phyloP scores from a whole-genome alignment of 2,329 filamentous ascomycete genomes.

The Penicillium digitatum region DNA sequence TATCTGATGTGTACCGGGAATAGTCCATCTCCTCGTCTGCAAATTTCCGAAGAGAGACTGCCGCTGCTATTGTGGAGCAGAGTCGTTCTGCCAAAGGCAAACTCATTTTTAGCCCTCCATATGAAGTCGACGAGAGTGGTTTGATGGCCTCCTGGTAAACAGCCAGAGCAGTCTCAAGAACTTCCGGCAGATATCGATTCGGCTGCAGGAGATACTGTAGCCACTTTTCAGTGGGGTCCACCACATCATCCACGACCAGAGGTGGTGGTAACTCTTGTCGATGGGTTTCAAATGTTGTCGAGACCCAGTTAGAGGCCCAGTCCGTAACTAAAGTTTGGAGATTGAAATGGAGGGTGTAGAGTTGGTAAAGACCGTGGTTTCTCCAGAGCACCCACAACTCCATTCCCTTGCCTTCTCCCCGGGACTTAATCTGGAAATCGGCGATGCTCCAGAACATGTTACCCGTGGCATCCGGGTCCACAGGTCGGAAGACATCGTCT shows the following conservation, averaged over 20 bases:
- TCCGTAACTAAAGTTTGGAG: slow-evolving; percentile 59
- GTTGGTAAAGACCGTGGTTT: slow-evolving; percentile 73
- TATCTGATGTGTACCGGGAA: slow-evolving; percentile 67
- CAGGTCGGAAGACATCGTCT: slow-evolving; percentile 60
- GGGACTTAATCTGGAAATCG: slow-evolving; percentile 64
- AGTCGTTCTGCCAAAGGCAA: slow-evolving; percentile 70
- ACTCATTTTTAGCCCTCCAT: slow-evolving; percentile 45
- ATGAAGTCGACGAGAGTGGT: slow-evolving; percentile 31
- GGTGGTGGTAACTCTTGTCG: slow-evolving; percentile 52
- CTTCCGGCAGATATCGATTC: slow-evolving; percentile 72
- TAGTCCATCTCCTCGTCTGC: slow-evolving; percentile 67
- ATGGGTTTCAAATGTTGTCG: slow-evolving; percentile 59
- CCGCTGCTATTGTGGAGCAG: slow-evolving; percentile 65
- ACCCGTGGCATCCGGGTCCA: slow-evolving; percentile 57
- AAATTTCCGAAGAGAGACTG: slow-evolving; percentile 61
- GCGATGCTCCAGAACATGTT: slow-evolving; percentile 76
- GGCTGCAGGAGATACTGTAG: slow-evolving; percentile 77
- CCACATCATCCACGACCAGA: slow-evolving; percentile 60
- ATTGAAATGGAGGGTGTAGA: slow-evolving; percentile 70
- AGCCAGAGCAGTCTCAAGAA: slow-evolving; percentile 75
- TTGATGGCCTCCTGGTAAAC: slow-evolving; percentile 69
- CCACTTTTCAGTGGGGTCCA: slow-evolving; percentile 79
- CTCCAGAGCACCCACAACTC: slow-evolving; percentile 78
- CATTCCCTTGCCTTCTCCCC: slow-evolving; percentile 52
- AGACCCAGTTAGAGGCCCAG: slow-evolving; percentile 68